Percentiles rank a stretch among this genome's conserved stretches.
Evolutionary conservation across 441 rosid genomes (phyloP).

Genomic region (Gossypium davidsonii): DNA sequence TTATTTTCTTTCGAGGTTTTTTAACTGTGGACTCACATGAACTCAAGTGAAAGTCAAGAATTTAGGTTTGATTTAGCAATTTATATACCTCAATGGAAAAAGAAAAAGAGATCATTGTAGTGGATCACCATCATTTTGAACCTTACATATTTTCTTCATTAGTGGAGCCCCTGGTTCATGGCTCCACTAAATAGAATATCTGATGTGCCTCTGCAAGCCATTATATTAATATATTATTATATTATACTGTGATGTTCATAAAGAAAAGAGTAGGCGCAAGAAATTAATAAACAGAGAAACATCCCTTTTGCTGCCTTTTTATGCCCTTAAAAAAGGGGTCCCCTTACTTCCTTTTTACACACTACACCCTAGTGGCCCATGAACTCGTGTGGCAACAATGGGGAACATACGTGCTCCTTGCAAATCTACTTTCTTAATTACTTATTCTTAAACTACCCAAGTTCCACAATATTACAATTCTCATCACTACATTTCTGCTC

Average conservation of each 20-base stretch:
- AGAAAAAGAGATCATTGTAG: background rate
- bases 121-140: background rate
- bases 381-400: constrained; percentile 28
- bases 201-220: background rate
- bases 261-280: background rate
- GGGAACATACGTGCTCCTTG: constrained; percentile 28
- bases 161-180: background rate
- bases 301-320: constrained; percentile 38
- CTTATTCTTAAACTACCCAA: background rate
- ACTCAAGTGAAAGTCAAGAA: background rate
- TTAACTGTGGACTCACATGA: background rate
- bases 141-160: background rate
- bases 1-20: too few species aligned
- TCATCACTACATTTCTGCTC: background rate
- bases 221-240: background rate
- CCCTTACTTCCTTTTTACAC: background rate
- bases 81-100: background rate
- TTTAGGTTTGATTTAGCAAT: background rate
- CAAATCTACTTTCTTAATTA: constrained; percentile 1
- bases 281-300: constrained; percentile 9
- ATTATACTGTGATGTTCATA: background rate
- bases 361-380: constrained; percentile 22
- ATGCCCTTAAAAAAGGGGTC: background rate
- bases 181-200: constrained; percentile 30
- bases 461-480: background rate